A percentile compares a stretch with the other conserved stretches of the same genome.
phyloP scores from a whole-genome alignment of 352 stramenopile genomes.

The Pythium biforme region DNA sequence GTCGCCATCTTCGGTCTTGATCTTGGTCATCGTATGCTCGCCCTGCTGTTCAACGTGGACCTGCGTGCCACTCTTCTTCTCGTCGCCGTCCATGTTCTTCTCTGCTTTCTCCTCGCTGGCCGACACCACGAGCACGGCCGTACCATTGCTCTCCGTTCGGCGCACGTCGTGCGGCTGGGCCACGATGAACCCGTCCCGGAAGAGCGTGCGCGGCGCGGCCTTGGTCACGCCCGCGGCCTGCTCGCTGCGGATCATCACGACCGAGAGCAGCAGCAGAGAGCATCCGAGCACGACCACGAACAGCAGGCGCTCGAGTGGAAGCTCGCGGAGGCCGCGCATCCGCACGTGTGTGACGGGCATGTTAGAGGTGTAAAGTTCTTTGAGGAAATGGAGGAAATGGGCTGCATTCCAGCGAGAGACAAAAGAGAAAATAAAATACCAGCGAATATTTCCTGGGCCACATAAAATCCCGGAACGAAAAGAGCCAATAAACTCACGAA shows the following conservation, averaged over 20 bases:
- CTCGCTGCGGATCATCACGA: conserved; percentile 52
- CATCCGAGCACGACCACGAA: conserved; percentile 49
- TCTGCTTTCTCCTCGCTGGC: neutral
- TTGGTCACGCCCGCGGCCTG: conserved; percentile 31
- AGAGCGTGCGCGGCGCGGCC: conserved; percentile 35
- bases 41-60: conserved; percentile 30
- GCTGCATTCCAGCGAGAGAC: neutral
- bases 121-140: neutral
- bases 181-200: conserved; percentile 77
- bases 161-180: conserved; percentile 33
- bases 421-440: conserved; percentile 2
- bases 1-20: conserved; percentile 73
- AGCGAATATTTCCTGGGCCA: conserved; percentile 1
- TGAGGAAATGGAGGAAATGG: conserved; percentile 1
- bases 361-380: neutral
- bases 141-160: conserved; percentile 37
- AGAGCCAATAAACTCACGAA: neutral
- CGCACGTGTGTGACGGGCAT: conserved; percentile 11
- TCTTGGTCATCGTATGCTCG: conserved; percentile 52
- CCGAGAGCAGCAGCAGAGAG: conserved; percentile 56
- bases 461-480: conserved; percentile 13
- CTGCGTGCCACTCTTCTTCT: conserved; percentile 13
- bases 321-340: conserved; percentile 26
- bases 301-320: conserved; percentile 49
- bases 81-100: neutral